Evolutionary conservation across 495 filamentous ascomycete species (phyloP), one percentile per base, ranked within the genome.

Genomic region (Pseudomonodictys pantanalensis): DNA sequence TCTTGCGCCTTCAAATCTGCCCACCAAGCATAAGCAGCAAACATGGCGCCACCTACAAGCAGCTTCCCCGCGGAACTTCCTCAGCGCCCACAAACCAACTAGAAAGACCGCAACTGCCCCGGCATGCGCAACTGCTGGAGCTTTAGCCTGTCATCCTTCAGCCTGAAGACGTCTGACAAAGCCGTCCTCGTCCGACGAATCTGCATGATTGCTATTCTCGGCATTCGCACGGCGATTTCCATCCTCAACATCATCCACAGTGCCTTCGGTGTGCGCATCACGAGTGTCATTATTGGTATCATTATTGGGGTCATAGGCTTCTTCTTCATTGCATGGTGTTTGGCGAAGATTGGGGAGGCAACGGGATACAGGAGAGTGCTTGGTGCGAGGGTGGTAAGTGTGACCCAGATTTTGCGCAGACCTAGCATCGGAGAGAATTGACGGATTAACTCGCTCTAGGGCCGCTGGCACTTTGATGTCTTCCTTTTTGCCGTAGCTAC

Each of bases 321-420:
- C 24, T 30, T 56, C 7, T 56, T 56, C 25, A 45, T 56, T 17
- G 52, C 38, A 12, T 56, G 52, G 52, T 56, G 52, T 35, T 39
- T 56, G 42, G 52, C 52, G 4, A 7, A 33, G 41, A 56, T 56
- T 56, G 52, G 52, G 15, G 52, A 56, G 30, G 52, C 52, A 25
- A 24, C 17, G 22, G 52, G 52, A 32, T n/a, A 23, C 7, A 1
- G 52, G 18, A 45, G 6, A 28, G 52, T 56, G 22, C 20, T 56
- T 18, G 52, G 52, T 3, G 12, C 12, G 23, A 45, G 42, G 25
- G 52, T 56, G 41, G 52, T 56, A 29, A 33, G 52, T 56, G 9
- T n/a, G 15, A n/a, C 20, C 3, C 20, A 5, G 4, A 4, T 15
- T 15, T 41, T 45, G 7, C 28, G 15, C 3, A 4, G n/a, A 10